These are phyloP conservation scores for Claviceps sp. DNA, from an alignment of 2,329 filamentous ascomycete genomes.

Conservation along the genomic window DNA sequence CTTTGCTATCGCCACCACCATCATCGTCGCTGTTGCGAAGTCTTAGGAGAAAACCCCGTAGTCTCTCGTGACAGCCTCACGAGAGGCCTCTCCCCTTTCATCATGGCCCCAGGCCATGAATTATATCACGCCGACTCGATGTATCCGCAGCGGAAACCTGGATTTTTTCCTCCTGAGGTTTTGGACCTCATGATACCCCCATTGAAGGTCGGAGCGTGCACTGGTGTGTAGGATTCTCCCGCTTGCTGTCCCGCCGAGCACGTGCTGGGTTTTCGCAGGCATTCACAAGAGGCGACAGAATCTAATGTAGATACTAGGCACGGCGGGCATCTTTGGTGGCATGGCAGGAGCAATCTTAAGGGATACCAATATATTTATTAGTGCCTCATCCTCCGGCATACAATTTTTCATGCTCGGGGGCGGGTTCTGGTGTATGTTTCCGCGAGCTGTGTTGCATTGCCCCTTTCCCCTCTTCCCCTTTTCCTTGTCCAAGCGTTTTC, in stretches of 20 bases:
- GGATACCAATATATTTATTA: constrained; percentile 53
- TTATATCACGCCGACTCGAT: constrained; percentile 10
- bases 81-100: not conserved
- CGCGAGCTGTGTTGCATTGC: not conserved
- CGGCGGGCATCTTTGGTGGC: constrained; percentile 48
- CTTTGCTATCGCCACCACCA: not conserved
- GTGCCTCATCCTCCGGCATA: constrained; percentile 57
- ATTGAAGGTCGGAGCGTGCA: constrained; percentile 44
- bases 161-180: constrained; percentile 29
- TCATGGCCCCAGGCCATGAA: constrained; percentile 8
- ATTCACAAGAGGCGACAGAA: not conserved
- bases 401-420: constrained; percentile 73
- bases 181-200: constrained; percentile 34
- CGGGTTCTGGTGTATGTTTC: constrained; percentile 56
- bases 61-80: not conserved
- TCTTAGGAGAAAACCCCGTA: not conserved
- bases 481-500: too few relatives aligned
- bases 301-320: constrained; percentile 28
- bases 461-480: not conserved
- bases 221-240: constrained; percentile 29
- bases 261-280: not conserved
- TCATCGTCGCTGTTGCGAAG: too few relatives aligned
- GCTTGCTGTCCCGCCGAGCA: not conserved
- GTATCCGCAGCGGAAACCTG: constrained; percentile 16
- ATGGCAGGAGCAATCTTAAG: constrained; percentile 60